Conservation (phyloP, 2,329 filamentous ascomycete species). For the Fusarium kyushuense region DNA sequence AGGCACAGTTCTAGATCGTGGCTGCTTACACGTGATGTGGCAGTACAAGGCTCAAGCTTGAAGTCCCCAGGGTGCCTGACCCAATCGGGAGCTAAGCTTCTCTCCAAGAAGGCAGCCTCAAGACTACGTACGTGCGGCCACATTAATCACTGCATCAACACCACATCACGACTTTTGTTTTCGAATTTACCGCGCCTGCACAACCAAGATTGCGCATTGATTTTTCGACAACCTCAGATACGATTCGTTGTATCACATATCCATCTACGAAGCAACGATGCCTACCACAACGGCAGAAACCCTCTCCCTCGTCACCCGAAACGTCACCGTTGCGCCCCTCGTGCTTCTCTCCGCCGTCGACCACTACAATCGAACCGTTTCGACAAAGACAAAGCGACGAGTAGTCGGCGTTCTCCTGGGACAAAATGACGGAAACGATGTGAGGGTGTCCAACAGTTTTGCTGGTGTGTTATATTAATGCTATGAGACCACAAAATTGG, state of each 20-base stretch:
- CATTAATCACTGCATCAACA: slow-evolving; percentile 41
- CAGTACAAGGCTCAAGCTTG: slow-evolving; percentile 35
- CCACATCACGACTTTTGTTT: slow-evolving; percentile 33
- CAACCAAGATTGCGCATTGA: slow-evolving; percentile 37
- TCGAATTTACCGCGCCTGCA: slow-evolving; percentile 34
- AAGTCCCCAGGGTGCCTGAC: slow-evolving; percentile 28
- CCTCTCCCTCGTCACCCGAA: slow-evolving; percentile 91
- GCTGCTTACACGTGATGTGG: slow-evolving; percentile 37
- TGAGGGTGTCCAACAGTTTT: slow-evolving; percentile 98
- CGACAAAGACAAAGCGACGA: slow-evolving; percentile 85
- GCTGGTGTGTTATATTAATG: slow-evolving; percentile 72
- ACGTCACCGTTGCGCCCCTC: slow-evolving; percentile 95
- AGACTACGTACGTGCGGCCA: slow-evolving; percentile 50
- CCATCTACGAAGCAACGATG: slow-evolving; percentile 68
- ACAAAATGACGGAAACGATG: slow-evolving; percentile 95
- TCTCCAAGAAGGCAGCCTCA: slow-evolving; percentile 50
- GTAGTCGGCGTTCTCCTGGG: slow-evolving; percentile 95
- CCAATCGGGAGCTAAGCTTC: slow-evolving; percentile 50
- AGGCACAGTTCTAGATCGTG: slow-evolving; percentile 25
- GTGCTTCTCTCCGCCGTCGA: slow-evolving; percentile 98
- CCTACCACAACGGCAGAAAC: slow-evolving; percentile 97
- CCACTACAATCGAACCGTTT: slow-evolving; percentile 93
- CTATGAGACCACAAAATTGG: slow-evolving; percentile 8
- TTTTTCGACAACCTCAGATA: slow-evolving; percentile 1
- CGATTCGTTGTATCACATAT: slow-evolving; percentile 30